phyloP scores from a whole-genome alignment of 352 stramenopile species.

The Thraustotheca clavata region DNA sequence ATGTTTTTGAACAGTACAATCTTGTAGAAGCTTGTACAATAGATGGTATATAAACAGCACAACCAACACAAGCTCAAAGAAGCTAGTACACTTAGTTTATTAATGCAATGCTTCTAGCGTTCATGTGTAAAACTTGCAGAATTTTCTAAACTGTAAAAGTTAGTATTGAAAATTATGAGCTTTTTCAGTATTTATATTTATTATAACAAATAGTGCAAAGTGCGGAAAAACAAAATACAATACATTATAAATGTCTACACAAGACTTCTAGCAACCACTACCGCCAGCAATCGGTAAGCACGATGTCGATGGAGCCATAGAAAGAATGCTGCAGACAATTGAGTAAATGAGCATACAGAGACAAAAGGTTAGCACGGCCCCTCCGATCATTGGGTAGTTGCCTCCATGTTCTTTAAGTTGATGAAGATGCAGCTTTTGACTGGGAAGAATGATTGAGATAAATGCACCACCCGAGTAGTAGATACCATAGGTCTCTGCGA shows the following conservation, averaged over 20 bases:
- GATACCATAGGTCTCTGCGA: constrained; percentile 35
- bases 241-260: background rate
- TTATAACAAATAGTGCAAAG: too few relatives aligned
- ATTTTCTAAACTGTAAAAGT: background rate
- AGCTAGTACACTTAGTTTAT: background rate
- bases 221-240: background rate
- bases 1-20: too few relatives aligned
- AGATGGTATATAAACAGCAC: background rate
- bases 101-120: background rate
- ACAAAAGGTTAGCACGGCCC: background rate
- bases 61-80: background rate
- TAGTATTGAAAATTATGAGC: background rate
- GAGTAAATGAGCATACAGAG: constrained; percentile 32
- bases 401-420: background rate
- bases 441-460: background rate
- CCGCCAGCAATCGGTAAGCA: constrained; percentile 49
- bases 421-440: background rate
- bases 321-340: constrained; percentile 46
- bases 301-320: constrained; percentile 42
- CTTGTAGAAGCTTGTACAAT: too few relatives aligned
- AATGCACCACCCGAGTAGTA: constrained; percentile 24
- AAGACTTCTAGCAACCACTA: constrained; percentile 7
- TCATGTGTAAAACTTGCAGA: background rate
- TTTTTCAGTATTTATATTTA: background rate
- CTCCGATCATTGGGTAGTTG: constrained; percentile 1